Percentiles rank a stretch among this genome's conserved stretches.
Evolutionary conservation across 805 yeast genomes (phyloP).

Genomic region (Lachancea sp.): DNA sequence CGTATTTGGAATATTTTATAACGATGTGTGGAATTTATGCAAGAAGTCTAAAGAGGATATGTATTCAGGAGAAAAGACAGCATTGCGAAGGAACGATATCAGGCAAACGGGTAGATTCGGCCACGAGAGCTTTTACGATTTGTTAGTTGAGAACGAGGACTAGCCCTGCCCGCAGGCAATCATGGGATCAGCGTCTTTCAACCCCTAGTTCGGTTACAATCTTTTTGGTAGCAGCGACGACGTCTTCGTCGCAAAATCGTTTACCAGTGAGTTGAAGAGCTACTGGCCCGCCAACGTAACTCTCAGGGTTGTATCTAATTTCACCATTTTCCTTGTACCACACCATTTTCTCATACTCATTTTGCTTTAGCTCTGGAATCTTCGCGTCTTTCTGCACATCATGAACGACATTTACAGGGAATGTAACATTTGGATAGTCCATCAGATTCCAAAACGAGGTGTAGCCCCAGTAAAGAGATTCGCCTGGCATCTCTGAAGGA

Average conservation of each 20-base stretch:
- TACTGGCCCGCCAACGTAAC: slow-evolving; percentile 43
- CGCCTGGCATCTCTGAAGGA: slow-evolving; percentile 62
- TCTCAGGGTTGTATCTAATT: slow-evolving; percentile 29
- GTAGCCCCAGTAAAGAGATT: slow-evolving; percentile 72
- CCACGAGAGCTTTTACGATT: slow-evolving; percentile 12
- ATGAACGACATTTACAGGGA: slow-evolving; percentile 57
- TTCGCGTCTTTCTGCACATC: slow-evolving; percentile 45
- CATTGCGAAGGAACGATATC: slow-evolving; percentile 5
- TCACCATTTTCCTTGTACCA: slow-evolving; percentile 19
- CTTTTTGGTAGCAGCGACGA: slow-evolving; percentile 41
- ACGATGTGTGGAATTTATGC: slow-evolving; percentile 23
- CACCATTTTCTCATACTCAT: slow-evolving; percentile 20
- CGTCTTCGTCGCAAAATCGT: slow-evolving; percentile 45
- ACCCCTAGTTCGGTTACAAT: slow-evolving; percentile 31
- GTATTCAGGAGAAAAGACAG: slow-evolving; percentile 2
- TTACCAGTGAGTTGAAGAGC: slow-evolving; percentile 46
- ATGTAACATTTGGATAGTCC: slow-evolving; percentile 61
- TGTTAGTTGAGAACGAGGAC: slow-evolving; percentile 7
- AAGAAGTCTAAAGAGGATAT: slow-evolving; percentile 8
- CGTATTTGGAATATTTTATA: slow-evolving; percentile 30
- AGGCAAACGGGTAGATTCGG: slow-evolving; percentile 9
- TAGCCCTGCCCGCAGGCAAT: too few relatives aligned
- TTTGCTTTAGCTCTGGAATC: slow-evolving; percentile 13
- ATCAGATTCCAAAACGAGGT: slow-evolving; percentile 66
- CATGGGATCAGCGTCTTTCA: slow-evolving; percentile 13